Conservation (phyloP, 768 basidiomycete species). For the Termitomyces sp. region DNA sequence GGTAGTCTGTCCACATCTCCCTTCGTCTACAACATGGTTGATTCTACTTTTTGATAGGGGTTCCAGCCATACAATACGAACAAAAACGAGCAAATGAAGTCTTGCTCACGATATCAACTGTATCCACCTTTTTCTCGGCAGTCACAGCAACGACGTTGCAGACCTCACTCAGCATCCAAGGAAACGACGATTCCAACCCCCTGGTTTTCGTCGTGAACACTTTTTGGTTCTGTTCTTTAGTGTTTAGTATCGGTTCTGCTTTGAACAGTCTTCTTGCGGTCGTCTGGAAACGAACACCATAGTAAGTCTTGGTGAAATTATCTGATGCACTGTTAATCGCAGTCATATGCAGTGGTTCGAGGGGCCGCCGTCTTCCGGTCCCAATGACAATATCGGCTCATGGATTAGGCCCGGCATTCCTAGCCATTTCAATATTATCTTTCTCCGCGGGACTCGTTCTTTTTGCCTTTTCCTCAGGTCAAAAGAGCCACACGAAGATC, state of each 20-base stretch:
- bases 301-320: slow-evolving; percentile 11
- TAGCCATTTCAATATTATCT: slow-evolving; percentile 12
- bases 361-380: slow-evolving; percentile 11
- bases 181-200: background rate
- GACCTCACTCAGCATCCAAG: slow-evolving; percentile 7
- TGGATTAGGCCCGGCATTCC: slow-evolving; percentile 11
- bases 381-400: slow-evolving; percentile 16
- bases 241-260: slow-evolving; percentile 20
- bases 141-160: slow-evolving; percentile 21
- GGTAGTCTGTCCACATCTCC: slow-evolving; percentile 1
- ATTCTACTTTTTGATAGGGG: slow-evolving; percentile 5
- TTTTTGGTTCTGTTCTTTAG: slow-evolving; percentile 19
- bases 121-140: slow-evolving; percentile 24
- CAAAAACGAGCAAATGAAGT: slow-evolving; percentile 11
- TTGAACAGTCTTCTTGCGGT: slow-evolving; percentile 19
- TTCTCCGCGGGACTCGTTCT: slow-evolving; percentile 13
- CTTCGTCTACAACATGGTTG: background rate
- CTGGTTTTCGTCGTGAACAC: slow-evolving; percentile 13
- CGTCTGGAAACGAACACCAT: slow-evolving; percentile 18
- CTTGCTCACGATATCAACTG: slow-evolving; percentile 13
- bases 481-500: slow-evolving; percentile 8
- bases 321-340: background rate
- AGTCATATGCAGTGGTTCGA: slow-evolving; percentile 8
- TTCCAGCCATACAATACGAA: slow-evolving; percentile 18
- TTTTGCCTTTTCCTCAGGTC: slow-evolving; percentile 10